Conservation (phyloP, 2,329 filamentous ascomycete genomes). For the Neobulgaria alba region DNA sequence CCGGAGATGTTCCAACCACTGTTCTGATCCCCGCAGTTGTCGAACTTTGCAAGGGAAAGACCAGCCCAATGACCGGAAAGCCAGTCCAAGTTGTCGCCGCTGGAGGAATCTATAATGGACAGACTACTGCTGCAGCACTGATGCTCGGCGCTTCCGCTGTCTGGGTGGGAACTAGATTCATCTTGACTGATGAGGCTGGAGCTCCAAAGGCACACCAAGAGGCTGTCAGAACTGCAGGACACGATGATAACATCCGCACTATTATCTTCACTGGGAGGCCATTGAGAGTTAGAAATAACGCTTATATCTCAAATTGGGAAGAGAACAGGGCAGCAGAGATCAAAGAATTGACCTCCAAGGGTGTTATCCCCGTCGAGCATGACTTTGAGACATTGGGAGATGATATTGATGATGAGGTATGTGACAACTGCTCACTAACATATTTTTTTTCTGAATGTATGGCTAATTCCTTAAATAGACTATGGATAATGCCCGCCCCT, state of each 20-base stretch:
- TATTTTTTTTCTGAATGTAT: not conserved
- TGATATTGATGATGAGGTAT: constrained; percentile 52
- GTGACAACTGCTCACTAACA: too few relatives aligned
- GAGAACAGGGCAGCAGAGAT: constrained; percentile 84
- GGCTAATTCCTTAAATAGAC: constrained; percentile 37
- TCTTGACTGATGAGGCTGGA: constrained; percentile 88
- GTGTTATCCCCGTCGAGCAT: constrained; percentile 85
- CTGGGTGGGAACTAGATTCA: constrained; percentile 95
- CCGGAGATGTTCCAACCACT: constrained; percentile 81
- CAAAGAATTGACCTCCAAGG: constrained; percentile 82
- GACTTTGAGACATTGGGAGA: constrained; percentile 78
- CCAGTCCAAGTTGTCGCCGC: constrained; percentile 90
- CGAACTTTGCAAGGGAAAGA: constrained; percentile 69
- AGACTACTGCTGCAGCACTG: constrained; percentile 78
- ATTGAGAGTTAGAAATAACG: constrained; percentile 84
- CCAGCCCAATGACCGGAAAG: constrained; percentile 75
- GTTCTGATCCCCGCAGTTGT: constrained; percentile 90
- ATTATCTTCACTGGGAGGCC: constrained; percentile 98
- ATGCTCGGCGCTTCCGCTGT: constrained; percentile 90
- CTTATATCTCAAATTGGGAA: constrained; percentile 95
- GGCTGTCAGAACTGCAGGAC: constrained; percentile 80
- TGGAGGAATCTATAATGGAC: constrained; percentile 88
- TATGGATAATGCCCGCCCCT: constrained; percentile 85
- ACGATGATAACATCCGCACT: constrained; percentile 93
- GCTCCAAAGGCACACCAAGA: constrained; percentile 93